Conservation (phyloP, 306 rosid species). For the Trifolium fragiferum region DNA sequence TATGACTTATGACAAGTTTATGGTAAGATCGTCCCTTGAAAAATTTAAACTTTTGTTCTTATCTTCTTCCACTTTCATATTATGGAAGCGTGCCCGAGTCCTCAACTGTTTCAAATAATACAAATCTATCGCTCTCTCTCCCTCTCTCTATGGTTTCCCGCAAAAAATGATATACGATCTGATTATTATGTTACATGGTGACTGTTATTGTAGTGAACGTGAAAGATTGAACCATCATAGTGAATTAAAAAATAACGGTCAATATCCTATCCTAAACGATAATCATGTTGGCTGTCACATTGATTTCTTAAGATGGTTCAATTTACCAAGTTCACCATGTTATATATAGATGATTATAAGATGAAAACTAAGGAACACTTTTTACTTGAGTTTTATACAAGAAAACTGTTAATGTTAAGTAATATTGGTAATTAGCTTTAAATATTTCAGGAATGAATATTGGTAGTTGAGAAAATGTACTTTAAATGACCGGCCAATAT, state of each 20-base stretch:
- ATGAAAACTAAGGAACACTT: neutral
- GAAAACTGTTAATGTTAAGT: neutral
- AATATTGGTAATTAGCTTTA: neutral
- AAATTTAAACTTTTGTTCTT: neutral
- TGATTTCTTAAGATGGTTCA: too few species aligned
- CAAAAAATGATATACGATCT: too few species aligned
- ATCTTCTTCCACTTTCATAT: neutral
- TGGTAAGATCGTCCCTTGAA: neutral
- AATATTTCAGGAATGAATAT: neutral
- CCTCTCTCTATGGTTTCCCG: too few species aligned
- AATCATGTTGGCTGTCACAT: too few species aligned
- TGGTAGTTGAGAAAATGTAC: neutral
- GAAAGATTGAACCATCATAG: neutral
- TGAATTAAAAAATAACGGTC: too few species aligned
- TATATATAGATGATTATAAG: neutral
- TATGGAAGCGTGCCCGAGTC: neutral
- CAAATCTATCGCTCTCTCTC: neutral
- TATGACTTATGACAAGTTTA: neutral
- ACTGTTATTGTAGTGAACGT: too few species aligned
- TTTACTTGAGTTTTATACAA: too few species aligned
- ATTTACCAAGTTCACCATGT: neutral
- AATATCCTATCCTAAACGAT: too few species aligned
- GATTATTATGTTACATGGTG: too few species aligned
- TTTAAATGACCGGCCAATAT: neutral
- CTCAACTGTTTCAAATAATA: neutral